phyloP scores from a whole-genome alignment of 1,139 yeast genomes.

The Diutina pseudorugosa region DNA sequence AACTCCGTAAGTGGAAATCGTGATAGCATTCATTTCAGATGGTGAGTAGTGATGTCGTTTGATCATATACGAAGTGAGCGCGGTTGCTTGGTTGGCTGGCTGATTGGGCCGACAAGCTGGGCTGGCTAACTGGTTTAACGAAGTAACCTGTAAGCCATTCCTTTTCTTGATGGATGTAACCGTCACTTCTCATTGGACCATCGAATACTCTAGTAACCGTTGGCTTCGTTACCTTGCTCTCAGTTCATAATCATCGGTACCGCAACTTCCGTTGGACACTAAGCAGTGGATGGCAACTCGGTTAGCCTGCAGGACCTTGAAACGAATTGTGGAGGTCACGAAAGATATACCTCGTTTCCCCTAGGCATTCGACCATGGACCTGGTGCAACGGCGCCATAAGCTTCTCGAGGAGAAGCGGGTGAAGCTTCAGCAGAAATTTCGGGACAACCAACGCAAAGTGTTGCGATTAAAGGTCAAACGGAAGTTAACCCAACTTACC shows the following conservation, averaged over 20 bases:
- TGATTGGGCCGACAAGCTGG: not conserved
- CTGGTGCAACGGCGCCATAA: not conserved
- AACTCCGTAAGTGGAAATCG: not conserved
- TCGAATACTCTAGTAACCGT: too few relatives aligned
- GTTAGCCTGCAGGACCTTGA: not conserved
- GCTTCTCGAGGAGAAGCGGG: constrained; percentile 9
- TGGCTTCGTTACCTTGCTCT: not conserved
- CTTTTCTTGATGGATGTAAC: too few relatives aligned
- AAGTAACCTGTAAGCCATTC: too few relatives aligned
- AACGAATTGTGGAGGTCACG: not conserved
- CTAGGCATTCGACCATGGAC: not conserved
- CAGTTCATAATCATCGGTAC: not conserved
- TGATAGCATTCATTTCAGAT: not conserved
- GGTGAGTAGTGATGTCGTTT: not conserved
- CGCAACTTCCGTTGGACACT: not conserved
- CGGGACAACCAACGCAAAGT: constrained; percentile 7
- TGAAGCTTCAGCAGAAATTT: constrained; percentile 8
- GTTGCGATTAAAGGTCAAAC: not conserved
- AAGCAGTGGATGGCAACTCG: not conserved
- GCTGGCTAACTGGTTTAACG: too few relatives aligned
- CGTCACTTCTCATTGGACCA: too few relatives aligned
- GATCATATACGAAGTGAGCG: not conserved
- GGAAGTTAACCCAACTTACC: constrained; percentile 6
- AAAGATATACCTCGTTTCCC: not conserved
- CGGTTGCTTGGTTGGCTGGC: not conserved